phyloP scores from a whole-genome alignment of 179 eudicot species.

The Silene coronaria region DNA sequence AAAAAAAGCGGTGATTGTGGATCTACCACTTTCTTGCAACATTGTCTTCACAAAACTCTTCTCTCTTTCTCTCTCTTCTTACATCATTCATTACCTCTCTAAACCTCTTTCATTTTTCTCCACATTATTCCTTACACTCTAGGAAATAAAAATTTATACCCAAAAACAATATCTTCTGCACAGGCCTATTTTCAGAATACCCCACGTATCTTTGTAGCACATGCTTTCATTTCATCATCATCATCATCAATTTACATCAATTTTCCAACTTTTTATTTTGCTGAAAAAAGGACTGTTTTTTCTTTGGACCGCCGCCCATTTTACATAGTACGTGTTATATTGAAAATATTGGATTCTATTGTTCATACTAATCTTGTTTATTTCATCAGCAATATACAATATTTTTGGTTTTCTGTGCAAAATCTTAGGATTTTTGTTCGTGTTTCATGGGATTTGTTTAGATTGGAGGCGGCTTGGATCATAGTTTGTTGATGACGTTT shows the following conservation, averaged over 20 bases:
- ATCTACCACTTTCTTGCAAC: constrained; percentile 8
- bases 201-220: background rate
- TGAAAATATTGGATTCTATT: background rate
- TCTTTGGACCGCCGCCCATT: constrained; percentile 16
- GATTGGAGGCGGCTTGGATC: background rate
- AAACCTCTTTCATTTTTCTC: background rate
- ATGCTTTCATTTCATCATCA: background rate
- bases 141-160: too few species aligned
- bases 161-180: background rate
- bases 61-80: background rate
- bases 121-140: background rate
- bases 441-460: constrained; percentile 15
- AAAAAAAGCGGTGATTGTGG: constrained; percentile 12
- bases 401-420: constrained; percentile 26
- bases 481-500: background rate
- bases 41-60: background rate
- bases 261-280: background rate
- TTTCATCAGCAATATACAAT: background rate
- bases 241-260: constrained; percentile 1
- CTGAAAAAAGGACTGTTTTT: background rate
- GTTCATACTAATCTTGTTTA: background rate
- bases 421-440: background rate
- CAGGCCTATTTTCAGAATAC: background rate
- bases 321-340: background rate
- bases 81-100: background rate